Percentiles rank a stretch among this genome's conserved stretches.
Conservation (phyloP, 257 asterid genomes). For the Craterostigma plantagineum region DNA sequence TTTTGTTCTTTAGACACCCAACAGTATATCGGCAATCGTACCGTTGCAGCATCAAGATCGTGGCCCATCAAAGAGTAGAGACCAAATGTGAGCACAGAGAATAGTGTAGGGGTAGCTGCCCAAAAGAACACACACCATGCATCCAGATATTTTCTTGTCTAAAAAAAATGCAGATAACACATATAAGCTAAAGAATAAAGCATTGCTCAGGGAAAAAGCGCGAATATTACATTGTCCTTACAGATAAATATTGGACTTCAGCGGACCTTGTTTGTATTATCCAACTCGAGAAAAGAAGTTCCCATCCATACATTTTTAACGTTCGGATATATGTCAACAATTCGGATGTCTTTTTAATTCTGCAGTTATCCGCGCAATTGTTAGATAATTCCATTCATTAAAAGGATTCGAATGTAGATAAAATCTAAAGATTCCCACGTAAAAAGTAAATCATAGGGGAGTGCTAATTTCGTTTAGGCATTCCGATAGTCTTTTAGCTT, state of each 20-base stretch:
- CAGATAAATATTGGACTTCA: constrained; percentile 67
- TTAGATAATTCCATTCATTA: too few relatives aligned
- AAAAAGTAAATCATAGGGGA: too few relatives aligned
- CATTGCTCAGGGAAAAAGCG: background rate
- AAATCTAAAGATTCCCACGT: too few relatives aligned
- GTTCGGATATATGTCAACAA: constrained; percentile 69
- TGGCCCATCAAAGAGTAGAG: constrained; percentile 76
- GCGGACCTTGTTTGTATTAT: constrained; percentile 68
- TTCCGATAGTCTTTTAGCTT: too few relatives aligned
- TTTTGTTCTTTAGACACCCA: too few relatives aligned
- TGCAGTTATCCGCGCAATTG: constrained; percentile 11
- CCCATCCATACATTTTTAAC: constrained; percentile 93
- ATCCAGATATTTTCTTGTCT: constrained; percentile 96
- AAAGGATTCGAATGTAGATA: too few relatives aligned
- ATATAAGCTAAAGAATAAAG: background rate
- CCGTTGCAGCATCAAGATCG: constrained; percentile 98
- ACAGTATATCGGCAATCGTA: constrained; percentile 22
- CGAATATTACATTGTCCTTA: constrained; percentile 16
- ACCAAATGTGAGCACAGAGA: constrained; percentile 86
- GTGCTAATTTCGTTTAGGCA: too few relatives aligned
- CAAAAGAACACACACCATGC: constrained; percentile 99
- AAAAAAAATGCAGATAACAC: constrained; percentile 6
- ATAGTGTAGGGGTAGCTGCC: constrained; percentile 97
- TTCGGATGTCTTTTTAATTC: constrained; percentile 77
- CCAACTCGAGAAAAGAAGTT: constrained; percentile 62